Evolutionary conservation across 305 asterid genomes (phyloP).

Genomic region (Petunia hybrid): DNA sequence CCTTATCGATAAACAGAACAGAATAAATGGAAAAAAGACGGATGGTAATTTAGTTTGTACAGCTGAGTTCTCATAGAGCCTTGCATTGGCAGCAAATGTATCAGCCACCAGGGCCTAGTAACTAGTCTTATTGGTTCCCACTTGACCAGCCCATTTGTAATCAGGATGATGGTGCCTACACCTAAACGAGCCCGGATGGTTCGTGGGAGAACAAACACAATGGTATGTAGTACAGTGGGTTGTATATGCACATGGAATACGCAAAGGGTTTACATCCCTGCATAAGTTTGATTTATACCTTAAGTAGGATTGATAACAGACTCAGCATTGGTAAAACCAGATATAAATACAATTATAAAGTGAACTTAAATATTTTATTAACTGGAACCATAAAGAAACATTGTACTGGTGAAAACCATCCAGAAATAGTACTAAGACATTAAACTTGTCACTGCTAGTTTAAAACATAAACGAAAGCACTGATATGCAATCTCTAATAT

Average conservation of each 20-base stretch:
- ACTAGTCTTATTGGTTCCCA: slow-evolving; percentile 36
- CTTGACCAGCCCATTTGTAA: slow-evolving; percentile 69
- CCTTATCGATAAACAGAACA: not conserved
- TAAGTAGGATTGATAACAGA: no score
- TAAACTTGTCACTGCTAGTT: no score
- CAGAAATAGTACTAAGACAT: no score
- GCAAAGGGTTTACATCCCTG: no score
- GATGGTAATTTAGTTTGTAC: not conserved
- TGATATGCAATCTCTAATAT: no score
- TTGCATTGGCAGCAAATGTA: not conserved
- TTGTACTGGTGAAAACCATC: no score
- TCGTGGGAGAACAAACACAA: slow-evolving; percentile 86
- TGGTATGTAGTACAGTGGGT: slow-evolving; percentile 33
- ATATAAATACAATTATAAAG: no score
- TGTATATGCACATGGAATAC: not conserved
- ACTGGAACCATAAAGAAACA: no score
- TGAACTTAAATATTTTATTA: no score
- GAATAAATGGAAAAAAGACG: not conserved
- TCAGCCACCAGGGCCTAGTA: slow-evolving; percentile 29
- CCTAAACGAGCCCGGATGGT: slow-evolving; percentile 87
- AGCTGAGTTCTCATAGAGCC: not conserved
- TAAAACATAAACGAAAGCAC: no score
- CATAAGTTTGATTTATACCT: no score
- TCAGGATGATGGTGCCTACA: slow-evolving; percentile 80
- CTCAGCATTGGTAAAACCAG: no score